phyloP scores from a whole-genome alignment of 805 yeast genomes.

The Nakazawaea molendinolei region DNA sequence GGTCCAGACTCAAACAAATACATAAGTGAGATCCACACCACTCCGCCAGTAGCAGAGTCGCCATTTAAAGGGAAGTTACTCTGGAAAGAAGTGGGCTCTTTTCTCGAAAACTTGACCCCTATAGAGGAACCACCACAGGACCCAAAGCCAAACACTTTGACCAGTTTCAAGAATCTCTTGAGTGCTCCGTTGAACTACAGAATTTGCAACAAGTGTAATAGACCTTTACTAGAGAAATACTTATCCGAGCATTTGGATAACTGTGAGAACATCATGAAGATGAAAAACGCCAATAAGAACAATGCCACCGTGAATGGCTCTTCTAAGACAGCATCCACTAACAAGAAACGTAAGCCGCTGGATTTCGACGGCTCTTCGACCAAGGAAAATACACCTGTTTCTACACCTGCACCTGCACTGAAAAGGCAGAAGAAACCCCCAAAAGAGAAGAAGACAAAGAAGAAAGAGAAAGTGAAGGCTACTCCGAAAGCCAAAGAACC shows the following conservation, averaged over 20 bases:
- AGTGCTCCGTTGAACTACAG: constrained; percentile 33
- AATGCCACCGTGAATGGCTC: constrained; percentile 1
- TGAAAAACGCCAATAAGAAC: constrained; percentile 15
- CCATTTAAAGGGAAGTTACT: constrained; percentile 8
- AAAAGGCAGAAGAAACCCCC: constrained; percentile 14
- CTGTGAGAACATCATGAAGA: constrained; percentile 30
- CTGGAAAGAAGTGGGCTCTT: constrained; percentile 31
- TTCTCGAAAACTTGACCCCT: constrained; percentile 23
- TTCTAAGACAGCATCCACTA: constrained; percentile 14
- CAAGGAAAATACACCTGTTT: constrained; percentile 18
- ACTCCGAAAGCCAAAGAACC: constrained; percentile 66
- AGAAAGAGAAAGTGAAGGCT: constrained; percentile 28
- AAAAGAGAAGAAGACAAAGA: constrained; percentile 25
- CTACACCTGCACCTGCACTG: constrained; percentile 11
- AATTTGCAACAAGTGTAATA: constrained; percentile 40
- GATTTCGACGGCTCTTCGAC: constrained; percentile 8
- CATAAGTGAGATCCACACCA: constrained; percentile 3
- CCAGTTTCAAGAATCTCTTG: constrained; percentile 26
- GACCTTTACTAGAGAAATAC: constrained; percentile 34
- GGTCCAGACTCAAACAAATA: constrained; percentile 10
- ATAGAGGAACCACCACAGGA: constrained; percentile 8
- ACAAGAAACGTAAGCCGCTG: constrained; percentile 20
- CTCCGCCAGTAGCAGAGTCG: neutral
- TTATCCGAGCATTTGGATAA: constrained; percentile 31
- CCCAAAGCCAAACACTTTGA: constrained; percentile 5